These are phyloP conservation scores for Russula earlei DNA, from an alignment of 768 basidiomycete genomes.

Conservation along the genomic window DNA sequence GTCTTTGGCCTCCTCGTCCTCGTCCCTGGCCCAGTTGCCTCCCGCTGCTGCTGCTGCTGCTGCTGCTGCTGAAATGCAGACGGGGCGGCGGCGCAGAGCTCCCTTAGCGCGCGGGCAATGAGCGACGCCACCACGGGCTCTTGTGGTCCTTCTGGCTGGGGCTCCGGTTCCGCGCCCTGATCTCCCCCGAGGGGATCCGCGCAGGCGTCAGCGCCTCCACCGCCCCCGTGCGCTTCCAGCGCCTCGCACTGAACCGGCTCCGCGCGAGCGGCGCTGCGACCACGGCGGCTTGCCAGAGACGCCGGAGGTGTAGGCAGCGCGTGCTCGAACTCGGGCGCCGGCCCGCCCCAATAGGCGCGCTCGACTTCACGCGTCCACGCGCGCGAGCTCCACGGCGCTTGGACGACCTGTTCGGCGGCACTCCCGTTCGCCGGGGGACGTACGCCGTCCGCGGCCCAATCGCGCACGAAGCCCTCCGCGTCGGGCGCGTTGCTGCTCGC, in stretches of 20 bases:
- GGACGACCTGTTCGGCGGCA: no score
- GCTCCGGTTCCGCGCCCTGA: neutral
- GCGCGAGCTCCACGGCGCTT: conserved; percentile 70
- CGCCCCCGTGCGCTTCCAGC: no score
- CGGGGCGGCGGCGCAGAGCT: conserved; percentile 29
- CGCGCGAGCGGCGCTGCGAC: no score
- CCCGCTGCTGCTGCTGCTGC: no score
- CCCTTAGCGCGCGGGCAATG: conserved; percentile 32
- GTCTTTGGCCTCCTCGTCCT: neutral
- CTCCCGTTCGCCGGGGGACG: no score
- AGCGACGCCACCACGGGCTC: conserved; percentile 28
- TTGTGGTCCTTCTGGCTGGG: no score
- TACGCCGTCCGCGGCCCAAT: conserved; percentile 53
- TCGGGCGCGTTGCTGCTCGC: conserved; percentile 28
- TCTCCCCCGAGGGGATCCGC: neutral
- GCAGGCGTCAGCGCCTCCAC: no score
- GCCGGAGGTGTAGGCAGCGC: conserved; percentile 32
- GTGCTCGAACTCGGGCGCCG: conserved; percentile 12
- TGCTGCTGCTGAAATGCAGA: no score
- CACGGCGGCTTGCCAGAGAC: no score
- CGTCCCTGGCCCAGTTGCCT: no score
- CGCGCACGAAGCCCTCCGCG: conserved; percentile 56
- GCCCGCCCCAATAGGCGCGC: conserved; percentile 62
- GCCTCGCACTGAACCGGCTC: no score
- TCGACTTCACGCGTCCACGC: conserved; percentile 81